Percentiles rank a stretch among this genome's conserved stretches.
Conservation (phyloP, 2,329 filamentous ascomycete species). For the Cladosporium velox region DNA sequence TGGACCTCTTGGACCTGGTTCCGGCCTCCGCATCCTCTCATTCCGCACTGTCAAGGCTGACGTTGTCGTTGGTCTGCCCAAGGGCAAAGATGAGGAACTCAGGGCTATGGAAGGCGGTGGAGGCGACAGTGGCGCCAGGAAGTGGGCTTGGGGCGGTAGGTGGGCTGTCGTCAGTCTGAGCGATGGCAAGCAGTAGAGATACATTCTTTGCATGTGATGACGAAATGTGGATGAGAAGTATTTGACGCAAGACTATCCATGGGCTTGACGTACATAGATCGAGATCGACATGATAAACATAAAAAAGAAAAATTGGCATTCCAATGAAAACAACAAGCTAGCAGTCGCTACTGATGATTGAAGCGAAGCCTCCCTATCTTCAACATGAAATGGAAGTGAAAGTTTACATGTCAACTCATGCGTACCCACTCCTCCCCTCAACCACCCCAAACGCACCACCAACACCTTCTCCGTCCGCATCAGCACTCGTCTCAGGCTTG, state of each 20-base stretch:
- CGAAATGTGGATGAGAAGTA: neutral
- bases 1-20: constrained; percentile 78
- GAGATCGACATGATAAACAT: constrained; percentile 1
- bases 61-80: constrained; percentile 82
- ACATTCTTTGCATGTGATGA: neutral
- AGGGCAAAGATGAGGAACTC: constrained; percentile 81
- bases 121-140: constrained; percentile 68
- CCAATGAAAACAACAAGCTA: neutral
- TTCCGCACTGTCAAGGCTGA: constrained; percentile 96
- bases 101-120: constrained; percentile 68
- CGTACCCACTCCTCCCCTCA: constrained; percentile 8
- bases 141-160: constrained; percentile 95
- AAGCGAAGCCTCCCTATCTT: neutral
- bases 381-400: neutral
- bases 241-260: neutral
- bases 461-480: constrained; percentile 8
- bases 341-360: neutral
- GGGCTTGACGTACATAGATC: neutral
- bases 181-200: constrained; percentile 58
- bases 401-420: neutral
- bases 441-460: constrained; percentile 17
- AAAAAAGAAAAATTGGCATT: neutral
- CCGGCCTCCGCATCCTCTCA: constrained; percentile 80
- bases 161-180: constrained; percentile 93
- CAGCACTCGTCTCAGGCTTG: neutral